Evolutionary conservation across 2,329 filamentous ascomycete species (phyloP), one percentile per base, ranked within the genome.

Genomic region (Onygenales sp.): DNA sequence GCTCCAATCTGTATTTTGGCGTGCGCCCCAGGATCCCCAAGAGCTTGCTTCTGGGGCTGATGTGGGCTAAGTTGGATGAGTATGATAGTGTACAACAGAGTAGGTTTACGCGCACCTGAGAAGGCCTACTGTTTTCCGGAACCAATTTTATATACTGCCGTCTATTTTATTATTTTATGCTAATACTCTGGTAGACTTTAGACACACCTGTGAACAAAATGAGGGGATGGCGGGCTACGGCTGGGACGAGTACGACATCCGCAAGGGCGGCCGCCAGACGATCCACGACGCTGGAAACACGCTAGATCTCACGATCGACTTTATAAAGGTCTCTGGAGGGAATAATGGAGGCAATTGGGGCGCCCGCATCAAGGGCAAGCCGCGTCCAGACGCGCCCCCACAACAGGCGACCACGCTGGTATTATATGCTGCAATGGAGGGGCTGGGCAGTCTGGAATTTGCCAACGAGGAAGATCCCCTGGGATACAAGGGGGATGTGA

Each of bases 231-330:
- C 83, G 47, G 92, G 92, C 53, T 98, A 98, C 69, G 93, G 93
- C 57, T 98, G 93, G 93, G 91, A 97, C 63, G 88, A 95, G 67
- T 98, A 94, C 69, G 93, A 98, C 70, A 85, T 90, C 21, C 81
- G 93, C 54, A 86, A 79, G 53, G 93, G 93, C 57, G 93, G 93
- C 53, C 78, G 87, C 21, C 89, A 98, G 71, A 87, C 87, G 0
- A 92, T 98, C 55, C 89, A 94, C 65, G 93, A 98, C 68, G 84
- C 85, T 52, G 86, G 82, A 48, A 98, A 98, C 71, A 81, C 81
- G 54, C 80, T 98, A 59, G 91, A 97, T 71, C 80, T 98, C 57
- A 94, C 87, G 7, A 96, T 92, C 43, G 87, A 88, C 50, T 96
- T 97, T 70, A 83, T 96, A 65, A 98, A 97, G 72, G 80, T 95